Evolutionary conservation across 345 rosid genomes (phyloP).

Genomic region (Raphanus raphanistrum): DNA sequence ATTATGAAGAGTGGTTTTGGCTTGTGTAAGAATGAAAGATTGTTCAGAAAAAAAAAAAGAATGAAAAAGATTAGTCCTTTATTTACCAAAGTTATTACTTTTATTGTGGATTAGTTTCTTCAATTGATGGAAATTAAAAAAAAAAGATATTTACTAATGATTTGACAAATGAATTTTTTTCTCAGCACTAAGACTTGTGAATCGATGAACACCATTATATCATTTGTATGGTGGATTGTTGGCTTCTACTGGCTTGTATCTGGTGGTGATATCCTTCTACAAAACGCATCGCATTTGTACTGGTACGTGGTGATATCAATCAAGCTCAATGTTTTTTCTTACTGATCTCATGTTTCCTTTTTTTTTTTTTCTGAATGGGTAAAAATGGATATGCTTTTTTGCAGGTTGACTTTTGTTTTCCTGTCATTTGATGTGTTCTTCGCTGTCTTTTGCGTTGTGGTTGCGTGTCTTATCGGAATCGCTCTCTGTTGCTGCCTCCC

Average conservation of each 20-base stretch:
- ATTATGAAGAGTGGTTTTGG: neutral
- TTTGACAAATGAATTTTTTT: constrained; percentile 22
- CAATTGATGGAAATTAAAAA: too few species aligned
- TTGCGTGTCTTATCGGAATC: constrained; percentile 58
- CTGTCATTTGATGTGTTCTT: constrained; percentile 70
- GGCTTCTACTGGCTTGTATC: constrained; percentile 98
- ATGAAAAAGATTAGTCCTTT: neutral
- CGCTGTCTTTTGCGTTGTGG: constrained; percentile 53
- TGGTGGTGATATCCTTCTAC: constrained; percentile 74
- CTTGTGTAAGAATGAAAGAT: neutral
- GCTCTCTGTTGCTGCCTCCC: constrained; percentile 66
- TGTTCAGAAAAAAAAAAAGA: neutral
- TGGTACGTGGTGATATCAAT: constrained; percentile 53
- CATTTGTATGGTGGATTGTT: constrained; percentile 96
- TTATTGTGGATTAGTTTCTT: neutral
- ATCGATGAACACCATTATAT: constrained; percentile 83
- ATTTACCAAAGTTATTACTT: neutral
- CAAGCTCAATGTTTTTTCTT: neutral
- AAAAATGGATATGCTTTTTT: too few species aligned
- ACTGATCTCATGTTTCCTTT: too few species aligned
- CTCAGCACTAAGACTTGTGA: constrained; percentile 81
- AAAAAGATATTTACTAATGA: constrained; percentile 13
- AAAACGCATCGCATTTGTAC: constrained; percentile 71
- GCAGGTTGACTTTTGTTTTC: constrained; percentile 70
- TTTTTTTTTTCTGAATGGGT: neutral